These are phyloP conservation scores for Dioszegia aurantiaca DNA, from an alignment of 768 basidiomycete species.

Conservation along the genomic window DNA sequence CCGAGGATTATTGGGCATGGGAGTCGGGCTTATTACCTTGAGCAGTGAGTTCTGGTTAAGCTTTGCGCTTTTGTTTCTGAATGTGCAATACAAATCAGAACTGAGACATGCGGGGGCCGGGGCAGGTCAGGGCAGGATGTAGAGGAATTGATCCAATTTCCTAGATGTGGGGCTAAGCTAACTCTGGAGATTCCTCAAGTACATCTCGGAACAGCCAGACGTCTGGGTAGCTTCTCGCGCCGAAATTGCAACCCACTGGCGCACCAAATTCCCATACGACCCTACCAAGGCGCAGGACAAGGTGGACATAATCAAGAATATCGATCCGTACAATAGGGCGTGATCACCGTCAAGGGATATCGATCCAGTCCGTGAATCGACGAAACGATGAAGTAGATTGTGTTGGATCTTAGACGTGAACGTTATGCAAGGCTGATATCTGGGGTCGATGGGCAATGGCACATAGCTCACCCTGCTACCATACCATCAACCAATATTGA, in stretches of 20 bases:
- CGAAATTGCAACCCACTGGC: slow-evolving; percentile 17
- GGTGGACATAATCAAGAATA: slow-evolving; percentile 10
- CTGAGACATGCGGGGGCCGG: background rate
- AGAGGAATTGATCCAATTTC: too few species aligned
- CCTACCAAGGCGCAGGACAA: slow-evolving; percentile 14
- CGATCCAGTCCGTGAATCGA: background rate
- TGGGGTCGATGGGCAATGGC: too few species aligned
- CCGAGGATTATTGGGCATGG: slow-evolving; percentile 18
- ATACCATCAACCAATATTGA: too few species aligned
- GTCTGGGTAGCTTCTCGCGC: slow-evolving; percentile 17
- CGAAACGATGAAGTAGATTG: background rate
- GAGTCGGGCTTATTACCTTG: slow-evolving; percentile 16
- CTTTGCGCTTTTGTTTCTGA: background rate
- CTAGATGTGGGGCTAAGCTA: background rate
- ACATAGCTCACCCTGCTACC: too few species aligned
- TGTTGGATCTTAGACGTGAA: too few species aligned
- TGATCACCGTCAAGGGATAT: background rate
- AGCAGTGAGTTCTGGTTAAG: slow-evolving; percentile 11
- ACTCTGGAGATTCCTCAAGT: slow-evolving; percentile 15
- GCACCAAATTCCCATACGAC: slow-evolving; percentile 14
- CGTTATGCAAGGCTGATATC: too few species aligned
- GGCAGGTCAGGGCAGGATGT: too few species aligned
- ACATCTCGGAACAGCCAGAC: slow-evolving; percentile 9
- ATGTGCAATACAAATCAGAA: background rate
- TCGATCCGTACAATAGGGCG: slow-evolving; percentile 11